phyloP scores from a whole-genome alignment of 2,329 filamentous ascomycete species.

The Parastagonospora nodorum region DNA sequence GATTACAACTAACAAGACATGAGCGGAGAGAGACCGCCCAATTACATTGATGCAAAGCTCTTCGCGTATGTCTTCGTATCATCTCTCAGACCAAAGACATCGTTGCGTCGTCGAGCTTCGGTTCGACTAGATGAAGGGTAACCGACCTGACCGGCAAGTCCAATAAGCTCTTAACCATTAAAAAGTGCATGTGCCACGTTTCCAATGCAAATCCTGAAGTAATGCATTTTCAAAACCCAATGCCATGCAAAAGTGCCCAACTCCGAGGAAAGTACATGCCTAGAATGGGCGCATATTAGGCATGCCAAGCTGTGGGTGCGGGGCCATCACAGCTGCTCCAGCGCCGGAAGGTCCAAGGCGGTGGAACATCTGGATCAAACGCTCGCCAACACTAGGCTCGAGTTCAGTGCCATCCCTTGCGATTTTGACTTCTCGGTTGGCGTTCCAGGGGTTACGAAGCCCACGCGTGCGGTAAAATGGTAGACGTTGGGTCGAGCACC shows the following conservation, averaged over 20 bases:
- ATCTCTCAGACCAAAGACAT: conserved; percentile 4
- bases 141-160: conserved; percentile 19
- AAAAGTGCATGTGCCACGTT: conserved; percentile 2
- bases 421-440: conserved; percentile 94
- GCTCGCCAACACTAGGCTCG: conserved; percentile 78
- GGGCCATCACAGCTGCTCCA: conserved; percentile 24
- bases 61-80: conserved; percentile 2
- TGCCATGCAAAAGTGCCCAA: conserved; percentile 5
- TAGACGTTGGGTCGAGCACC: conserved; percentile 80
- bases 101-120: conserved; percentile 17
- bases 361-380: conserved; percentile 77
- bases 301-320: conserved; percentile 25
- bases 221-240: background rate
- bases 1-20: too few relatives aligned
- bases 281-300: conserved; percentile 39
- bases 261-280: background rate
- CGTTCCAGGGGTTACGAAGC: conserved; percentile 91
- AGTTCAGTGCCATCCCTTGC: conserved; percentile 92
- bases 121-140: conserved; percentile 10
- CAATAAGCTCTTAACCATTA: conserved; percentile 6
- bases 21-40: background rate
- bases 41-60: background rate
- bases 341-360: conserved; percentile 38
- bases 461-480: conserved; percentile 90
- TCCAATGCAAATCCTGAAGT: background rate